Conservation (phyloP, 2,329 filamentous ascomycete genomes). For the Whalleya microplaca region DNA sequence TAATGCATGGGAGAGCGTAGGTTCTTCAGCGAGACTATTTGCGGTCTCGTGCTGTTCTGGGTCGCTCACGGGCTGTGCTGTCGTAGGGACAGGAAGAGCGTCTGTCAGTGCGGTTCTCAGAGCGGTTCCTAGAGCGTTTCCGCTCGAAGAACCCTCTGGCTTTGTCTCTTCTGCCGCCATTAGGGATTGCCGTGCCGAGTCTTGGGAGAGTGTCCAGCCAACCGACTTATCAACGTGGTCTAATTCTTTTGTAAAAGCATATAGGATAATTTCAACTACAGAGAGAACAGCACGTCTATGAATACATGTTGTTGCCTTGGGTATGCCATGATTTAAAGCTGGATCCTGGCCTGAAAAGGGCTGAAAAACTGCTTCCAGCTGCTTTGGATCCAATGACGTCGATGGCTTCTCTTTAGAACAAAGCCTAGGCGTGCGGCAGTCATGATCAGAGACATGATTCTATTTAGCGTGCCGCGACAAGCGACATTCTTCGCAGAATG, state of each 20-base stretch:
- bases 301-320: slow-evolving; percentile 3
- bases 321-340: slow-evolving; percentile 11
- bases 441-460: slow-evolving; percentile 12
- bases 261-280: not conserved
- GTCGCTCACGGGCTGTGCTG: slow-evolving; percentile 36
- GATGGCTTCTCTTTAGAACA: slow-evolving; percentile 14
- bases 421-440: slow-evolving; percentile 1
- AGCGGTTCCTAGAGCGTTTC: slow-evolving; percentile 27
- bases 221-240: not conserved
- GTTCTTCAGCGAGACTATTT: slow-evolving; percentile 32
- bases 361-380: slow-evolving; percentile 1
- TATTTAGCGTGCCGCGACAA: slow-evolving; percentile 7
- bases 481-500: not conserved
- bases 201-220: not conserved
- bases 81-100: slow-evolving; percentile 40
- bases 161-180: slow-evolving; percentile 21
- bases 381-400: slow-evolving; percentile 18
- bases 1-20: slow-evolving; percentile 47
- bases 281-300: not conserved
- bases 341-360: not conserved
- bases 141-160: not conserved
- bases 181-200: not conserved
- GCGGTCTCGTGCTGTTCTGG: slow-evolving; percentile 28
- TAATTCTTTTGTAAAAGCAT: slow-evolving; percentile 2
- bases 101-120: slow-evolving; percentile 35